phyloP scores from a whole-genome alignment of 2,329 filamentous ascomycete species.

The Lecanicillium sp. region DNA sequence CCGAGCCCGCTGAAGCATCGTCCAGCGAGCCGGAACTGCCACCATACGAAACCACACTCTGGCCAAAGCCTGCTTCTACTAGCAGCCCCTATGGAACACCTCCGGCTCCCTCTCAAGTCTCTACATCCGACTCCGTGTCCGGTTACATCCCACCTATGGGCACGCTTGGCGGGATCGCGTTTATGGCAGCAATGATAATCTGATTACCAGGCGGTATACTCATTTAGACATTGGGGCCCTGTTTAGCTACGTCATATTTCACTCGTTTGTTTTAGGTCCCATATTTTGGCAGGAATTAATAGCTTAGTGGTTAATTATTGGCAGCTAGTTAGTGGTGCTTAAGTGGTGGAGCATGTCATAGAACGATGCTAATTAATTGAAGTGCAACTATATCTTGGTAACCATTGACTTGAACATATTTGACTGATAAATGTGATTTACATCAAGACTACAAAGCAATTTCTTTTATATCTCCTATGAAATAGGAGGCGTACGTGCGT shows the following conservation, averaged over 20 bases:
- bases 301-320: constrained; percentile 8
- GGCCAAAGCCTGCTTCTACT: constrained; percentile 14
- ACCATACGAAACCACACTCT: constrained; percentile 16
- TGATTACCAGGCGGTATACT: constrained; percentile 7
- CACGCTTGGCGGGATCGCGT: constrained; percentile 16
- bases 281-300: constrained; percentile 10
- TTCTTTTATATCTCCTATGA: too few relatives aligned
- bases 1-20: constrained; percentile 9
- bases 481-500: too few relatives aligned
- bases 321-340: constrained; percentile 6
- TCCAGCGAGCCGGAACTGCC: constrained; percentile 6
- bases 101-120: constrained; percentile 18
- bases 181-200: constrained; percentile 19
- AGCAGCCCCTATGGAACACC: constrained; percentile 13
- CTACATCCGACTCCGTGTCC: constrained; percentile 17
- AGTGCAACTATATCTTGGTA: not conserved
- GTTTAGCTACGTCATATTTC: constrained; percentile 10
- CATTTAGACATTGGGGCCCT: constrained; percentile 8
- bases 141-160: constrained; percentile 14
- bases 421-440: too few relatives aligned
- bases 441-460: too few relatives aligned
- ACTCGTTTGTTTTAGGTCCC: constrained; percentile 10
- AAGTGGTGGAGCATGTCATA: constrained; percentile 6
- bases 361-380: constrained; percentile 8
- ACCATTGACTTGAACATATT: too few relatives aligned